Conservation (phyloP, 257 asterid genomes). For the Primulina huaijiensis region DNA sequence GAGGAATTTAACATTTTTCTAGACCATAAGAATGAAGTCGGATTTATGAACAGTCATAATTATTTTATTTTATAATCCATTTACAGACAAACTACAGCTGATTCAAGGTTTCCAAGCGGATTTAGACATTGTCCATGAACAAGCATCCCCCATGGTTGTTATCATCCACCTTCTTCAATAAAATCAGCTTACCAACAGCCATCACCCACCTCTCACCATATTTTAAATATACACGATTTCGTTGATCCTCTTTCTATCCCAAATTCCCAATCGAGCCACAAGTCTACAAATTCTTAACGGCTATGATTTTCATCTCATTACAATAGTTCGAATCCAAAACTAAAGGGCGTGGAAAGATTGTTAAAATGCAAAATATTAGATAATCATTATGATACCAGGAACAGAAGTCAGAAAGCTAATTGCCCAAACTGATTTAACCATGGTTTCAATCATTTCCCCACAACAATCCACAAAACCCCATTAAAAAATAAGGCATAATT, state of each 20-base stretch:
- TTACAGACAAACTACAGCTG: neutral
- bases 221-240: neutral
- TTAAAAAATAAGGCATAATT: slow-evolving; percentile 7
- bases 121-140: neutral
- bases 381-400: neutral
- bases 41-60: neutral
- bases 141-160: neutral
- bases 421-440: slow-evolving; percentile 6
- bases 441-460: slow-evolving; percentile 4
- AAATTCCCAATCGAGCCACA: neutral
- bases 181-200: neutral
- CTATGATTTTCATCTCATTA: neutral
- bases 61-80: too few species aligned
- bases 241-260: neutral
- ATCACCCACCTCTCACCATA: slow-evolving; percentile 12
- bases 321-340: slow-evolving; percentile 1
- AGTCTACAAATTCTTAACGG: neutral
- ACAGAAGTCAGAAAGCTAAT: neutral
- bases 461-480: slow-evolving; percentile 3
- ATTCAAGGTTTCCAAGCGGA: neutral
- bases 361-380: neutral
- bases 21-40: neutral
- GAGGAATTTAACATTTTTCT: neutral
- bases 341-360: neutral
- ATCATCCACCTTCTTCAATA: neutral